phyloP scores from a whole-genome alignment of 2,329 filamentous ascomycete genomes.

The Myriosclerotinia curreyana region DNA sequence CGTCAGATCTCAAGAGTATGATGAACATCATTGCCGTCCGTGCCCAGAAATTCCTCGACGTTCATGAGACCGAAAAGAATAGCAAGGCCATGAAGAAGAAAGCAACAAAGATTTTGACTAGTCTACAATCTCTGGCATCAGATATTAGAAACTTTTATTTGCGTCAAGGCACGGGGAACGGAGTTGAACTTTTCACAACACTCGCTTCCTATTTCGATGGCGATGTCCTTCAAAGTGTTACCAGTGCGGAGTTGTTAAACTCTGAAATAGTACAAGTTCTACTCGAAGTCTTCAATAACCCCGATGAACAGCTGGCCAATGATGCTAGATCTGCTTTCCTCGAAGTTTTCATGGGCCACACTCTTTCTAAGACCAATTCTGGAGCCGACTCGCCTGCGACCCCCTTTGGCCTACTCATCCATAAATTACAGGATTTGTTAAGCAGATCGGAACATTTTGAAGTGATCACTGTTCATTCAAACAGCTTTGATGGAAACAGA shows the following conservation, averaged over 20 bases:
- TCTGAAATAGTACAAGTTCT: slow-evolving; percentile 86
- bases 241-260: slow-evolving; percentile 87
- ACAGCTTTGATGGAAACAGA: slow-evolving; percentile 82
- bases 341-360: slow-evolving; percentile 84
- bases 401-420: slow-evolving; percentile 84
- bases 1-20: slow-evolving; percentile 54
- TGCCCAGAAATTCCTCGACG: slow-evolving; percentile 79
- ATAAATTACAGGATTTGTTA: slow-evolving; percentile 92
- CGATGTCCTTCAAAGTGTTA: slow-evolving; percentile 87
- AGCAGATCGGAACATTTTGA: slow-evolving; percentile 98
- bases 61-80: slow-evolving; percentile 73
- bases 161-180: slow-evolving; percentile 52
- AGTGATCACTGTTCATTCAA: slow-evolving; percentile 91
- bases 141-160: slow-evolving; percentile 73
- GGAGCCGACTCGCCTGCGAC: slow-evolving; percentile 70
- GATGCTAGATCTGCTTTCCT: slow-evolving; percentile 80
- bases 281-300: slow-evolving; percentile 75
- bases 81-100: slow-evolving; percentile 74
- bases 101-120: slow-evolving; percentile 70
- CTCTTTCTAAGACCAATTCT: slow-evolving; percentile 62
- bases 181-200: slow-evolving; percentile 66
- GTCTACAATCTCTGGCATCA: slow-evolving; percentile 67
- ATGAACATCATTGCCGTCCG: slow-evolving; percentile 71
- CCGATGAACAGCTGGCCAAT: slow-evolving; percentile 57
- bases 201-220: slow-evolving; percentile 84